Evolutionary conservation across 768 basidiomycete genomes (phyloP).

Genomic region (Hydnum rufescens): DNA sequence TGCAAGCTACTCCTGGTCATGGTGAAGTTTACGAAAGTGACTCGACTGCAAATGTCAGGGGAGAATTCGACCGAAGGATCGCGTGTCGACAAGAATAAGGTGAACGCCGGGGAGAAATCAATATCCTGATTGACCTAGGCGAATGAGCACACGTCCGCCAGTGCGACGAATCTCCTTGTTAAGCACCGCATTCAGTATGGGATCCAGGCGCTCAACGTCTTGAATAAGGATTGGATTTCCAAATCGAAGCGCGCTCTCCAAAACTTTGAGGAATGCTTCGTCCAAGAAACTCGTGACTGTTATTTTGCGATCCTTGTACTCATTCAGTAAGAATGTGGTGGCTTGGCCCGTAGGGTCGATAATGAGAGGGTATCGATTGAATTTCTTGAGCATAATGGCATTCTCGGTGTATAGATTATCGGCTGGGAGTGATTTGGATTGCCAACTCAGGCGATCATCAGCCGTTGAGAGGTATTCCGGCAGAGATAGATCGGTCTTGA

Average conservation of each 20-base stretch:
- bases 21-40: constrained; percentile 90
- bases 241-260: constrained; percentile 97
- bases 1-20: constrained; percentile 98
- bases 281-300: constrained; percentile 97
- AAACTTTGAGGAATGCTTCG: constrained; percentile 93
- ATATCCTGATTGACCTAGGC: constrained; percentile 95
- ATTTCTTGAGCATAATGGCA: constrained; percentile 98
- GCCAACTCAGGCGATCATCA: constrained; percentile 90
- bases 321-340: constrained; percentile 79
- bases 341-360: constrained; percentile 98
- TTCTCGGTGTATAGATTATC: constrained; percentile 95
- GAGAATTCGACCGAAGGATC: constrained; percentile 97
- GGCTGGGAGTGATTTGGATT: constrained; percentile 84
- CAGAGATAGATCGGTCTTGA: constrained; percentile 79
- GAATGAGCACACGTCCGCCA: constrained; percentile 91
- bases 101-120: constrained; percentile 99
- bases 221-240: constrained; percentile 95
- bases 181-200: constrained; percentile 89
- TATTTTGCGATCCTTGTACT: constrained; percentile 92
- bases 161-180: constrained; percentile 93
- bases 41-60: constrained; percentile 94
- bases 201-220: constrained; percentile 94
- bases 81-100: constrained; percentile 94
- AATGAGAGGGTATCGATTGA: constrained; percentile 92
- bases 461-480: constrained; percentile 94